Percentiles rank a stretch among this genome's conserved stretches.
These are phyloP conservation scores for Scenedesmus sp. DNA, from an alignment of 163 green algal genomes.

Conservation along the genomic window DNA sequence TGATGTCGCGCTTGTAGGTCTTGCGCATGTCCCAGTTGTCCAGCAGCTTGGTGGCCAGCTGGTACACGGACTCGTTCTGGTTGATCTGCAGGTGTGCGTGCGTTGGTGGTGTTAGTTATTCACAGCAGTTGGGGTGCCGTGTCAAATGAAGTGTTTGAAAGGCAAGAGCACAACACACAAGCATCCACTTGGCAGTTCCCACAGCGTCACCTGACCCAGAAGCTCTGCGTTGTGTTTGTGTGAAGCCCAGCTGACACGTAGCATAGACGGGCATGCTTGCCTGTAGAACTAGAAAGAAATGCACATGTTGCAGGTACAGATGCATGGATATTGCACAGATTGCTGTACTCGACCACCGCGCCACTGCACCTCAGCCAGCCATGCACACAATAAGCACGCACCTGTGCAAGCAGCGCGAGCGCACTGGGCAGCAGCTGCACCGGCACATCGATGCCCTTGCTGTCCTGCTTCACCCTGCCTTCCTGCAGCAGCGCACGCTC, in stretches of 20 bases:
- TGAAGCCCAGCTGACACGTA: not conserved
- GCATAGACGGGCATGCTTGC: not conserved
- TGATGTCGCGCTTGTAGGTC: conserved; percentile 48
- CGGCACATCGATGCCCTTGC: conserved; percentile 36
- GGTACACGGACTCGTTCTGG: conserved; percentile 24
- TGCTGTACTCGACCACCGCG: not conserved
- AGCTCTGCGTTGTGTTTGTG: not conserved
- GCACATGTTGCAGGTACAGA: not conserved
- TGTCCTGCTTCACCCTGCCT: conserved; percentile 8
- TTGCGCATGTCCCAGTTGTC: conserved; percentile 49
- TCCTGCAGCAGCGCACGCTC: conserved; percentile 42
- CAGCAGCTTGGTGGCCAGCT: conserved; percentile 36
- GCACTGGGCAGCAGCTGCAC: conserved; percentile 44
- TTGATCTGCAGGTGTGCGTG: conserved; percentile 31
- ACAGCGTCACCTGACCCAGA: no score
- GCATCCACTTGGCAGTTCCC: not conserved
- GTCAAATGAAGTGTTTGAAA: no score
- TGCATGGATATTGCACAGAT: not conserved
- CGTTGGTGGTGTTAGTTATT: not conserved
- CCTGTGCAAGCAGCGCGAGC: conserved; percentile 47
- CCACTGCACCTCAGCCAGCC: not conserved
- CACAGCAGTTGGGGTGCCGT: no score
- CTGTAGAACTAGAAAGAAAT: not conserved
- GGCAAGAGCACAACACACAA: not conserved
- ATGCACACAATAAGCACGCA: not conserved